Evolutionary conservation across 2,329 filamentous ascomycete species (phyloP).

Genomic region (Fonsecaea multimorphosa): DNA sequence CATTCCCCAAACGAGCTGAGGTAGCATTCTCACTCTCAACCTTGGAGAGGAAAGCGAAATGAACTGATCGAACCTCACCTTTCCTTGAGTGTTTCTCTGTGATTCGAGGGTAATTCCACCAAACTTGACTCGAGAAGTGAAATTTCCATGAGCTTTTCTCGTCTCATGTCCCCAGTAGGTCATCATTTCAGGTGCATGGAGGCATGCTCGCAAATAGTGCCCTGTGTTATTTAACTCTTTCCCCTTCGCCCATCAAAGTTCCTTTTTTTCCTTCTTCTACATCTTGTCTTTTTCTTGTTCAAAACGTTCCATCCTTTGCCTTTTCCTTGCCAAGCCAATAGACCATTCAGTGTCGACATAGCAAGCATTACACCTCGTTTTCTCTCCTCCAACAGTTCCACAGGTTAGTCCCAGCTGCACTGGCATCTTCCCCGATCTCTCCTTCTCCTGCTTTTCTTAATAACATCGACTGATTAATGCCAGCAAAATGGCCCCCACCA

Average conservation of each 20-base stretch:
- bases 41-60: constrained; percentile 1
- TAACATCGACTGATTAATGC: neutral
- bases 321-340: neutral
- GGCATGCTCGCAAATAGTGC: neutral
- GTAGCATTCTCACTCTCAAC: neutral
- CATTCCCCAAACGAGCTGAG: neutral
- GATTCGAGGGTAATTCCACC: neutral
- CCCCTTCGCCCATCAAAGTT: neutral
- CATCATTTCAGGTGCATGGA: neutral
- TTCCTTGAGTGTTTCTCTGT: neutral
- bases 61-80: constrained; percentile 6
- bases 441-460: neutral
- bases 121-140: neutral
- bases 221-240: constrained; percentile 2
- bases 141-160: neutral
- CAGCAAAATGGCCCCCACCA: constrained; percentile 21
- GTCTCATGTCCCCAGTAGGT: neutral
- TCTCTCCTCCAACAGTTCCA: neutral
- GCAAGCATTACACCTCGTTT: neutral
- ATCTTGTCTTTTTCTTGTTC: neutral
- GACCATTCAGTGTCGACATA: neutral
- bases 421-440: neutral
- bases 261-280: constrained; percentile 15
- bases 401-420: neutral
- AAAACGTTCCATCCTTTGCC: neutral